Evolutionary conservation across 139 green algal species (phyloP).

Genomic region (Chlorella vulgaris): DNA sequence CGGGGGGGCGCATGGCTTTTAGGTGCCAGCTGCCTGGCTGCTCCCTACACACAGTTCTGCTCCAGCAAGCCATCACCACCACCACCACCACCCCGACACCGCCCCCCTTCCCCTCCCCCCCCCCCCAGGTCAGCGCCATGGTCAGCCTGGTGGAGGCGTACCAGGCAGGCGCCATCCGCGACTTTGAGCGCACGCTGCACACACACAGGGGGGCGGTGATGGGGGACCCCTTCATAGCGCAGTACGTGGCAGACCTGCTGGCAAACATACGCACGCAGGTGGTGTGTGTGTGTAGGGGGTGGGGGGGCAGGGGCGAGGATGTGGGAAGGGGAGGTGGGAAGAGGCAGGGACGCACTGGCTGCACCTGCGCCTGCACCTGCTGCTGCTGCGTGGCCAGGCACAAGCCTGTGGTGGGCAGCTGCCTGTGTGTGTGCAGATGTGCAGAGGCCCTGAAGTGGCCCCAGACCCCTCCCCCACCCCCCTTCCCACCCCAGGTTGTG

Average conservation of each 20-base stretch:
- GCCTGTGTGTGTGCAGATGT: not conserved
- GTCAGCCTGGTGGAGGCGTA: conserved; percentile 96
- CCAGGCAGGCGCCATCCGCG: conserved; percentile 89
- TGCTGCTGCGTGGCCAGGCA: no score
- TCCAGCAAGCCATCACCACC: not conserved
- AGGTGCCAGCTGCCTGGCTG: no score
- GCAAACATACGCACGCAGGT: conserved; percentile 94
- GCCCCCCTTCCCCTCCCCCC: conserved; percentile 21
- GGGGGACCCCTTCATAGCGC: conserved; percentile 95
- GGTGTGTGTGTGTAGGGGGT: not conserved
- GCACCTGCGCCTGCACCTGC: no score
- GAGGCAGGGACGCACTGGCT: not conserved
- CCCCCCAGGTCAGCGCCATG: conserved; percentile 93
- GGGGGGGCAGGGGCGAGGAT: not conserved
- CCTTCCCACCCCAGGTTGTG: no score
- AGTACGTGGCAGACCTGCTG: conserved; percentile 97
- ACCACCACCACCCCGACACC: not conserved
- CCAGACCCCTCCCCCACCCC: no score
- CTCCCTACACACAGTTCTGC: not conserved
- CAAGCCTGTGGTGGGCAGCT: not conserved
- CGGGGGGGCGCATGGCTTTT: not conserved
- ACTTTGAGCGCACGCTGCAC: conserved; percentile 93
- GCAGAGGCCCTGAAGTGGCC: not conserved
- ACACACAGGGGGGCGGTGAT: conserved; percentile 81
- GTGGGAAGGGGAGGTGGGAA: no score